A percentile compares a stretch with the other conserved stretches of the same genome.
Evolutionary conservation across 2,329 filamentous ascomycete species (phyloP).

Genomic region (Aphanocladium album): DNA sequence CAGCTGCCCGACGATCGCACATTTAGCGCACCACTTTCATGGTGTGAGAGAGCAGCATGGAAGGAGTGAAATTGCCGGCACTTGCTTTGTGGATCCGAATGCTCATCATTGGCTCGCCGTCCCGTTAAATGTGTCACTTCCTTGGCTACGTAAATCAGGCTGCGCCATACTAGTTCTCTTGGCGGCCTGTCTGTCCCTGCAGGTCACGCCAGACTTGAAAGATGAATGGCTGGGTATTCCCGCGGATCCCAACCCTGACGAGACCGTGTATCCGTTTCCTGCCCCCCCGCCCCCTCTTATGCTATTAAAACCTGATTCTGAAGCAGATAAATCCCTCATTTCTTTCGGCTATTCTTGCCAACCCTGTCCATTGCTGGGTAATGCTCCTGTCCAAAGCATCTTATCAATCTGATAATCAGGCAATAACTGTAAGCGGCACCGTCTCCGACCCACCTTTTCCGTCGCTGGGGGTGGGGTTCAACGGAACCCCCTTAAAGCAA

Average conservation of each 20-base stretch:
- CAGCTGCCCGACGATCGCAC: neutral
- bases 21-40: neutral
- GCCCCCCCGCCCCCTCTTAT: neutral
- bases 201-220: no score
- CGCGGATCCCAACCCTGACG: no score
- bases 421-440: neutral
- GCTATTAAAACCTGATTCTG: neutral
- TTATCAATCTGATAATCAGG: constrained; percentile 26
- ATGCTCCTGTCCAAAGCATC: constrained; percentile 24
- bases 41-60: neutral
- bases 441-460: neutral
- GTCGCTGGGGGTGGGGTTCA: neutral
- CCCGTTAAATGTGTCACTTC: neutral
- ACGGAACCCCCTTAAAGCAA: neutral
- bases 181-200: no score
- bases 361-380: neutral
- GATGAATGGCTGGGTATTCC: no score
- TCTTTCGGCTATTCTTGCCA: neutral
- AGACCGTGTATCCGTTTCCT: neutral
- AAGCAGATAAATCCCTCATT: neutral
- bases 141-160: neutral
- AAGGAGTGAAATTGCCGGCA: neutral
- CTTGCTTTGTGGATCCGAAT: neutral
- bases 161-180: neutral
- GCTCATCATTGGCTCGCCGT: neutral